These are phyloP conservation scores for Fusarium sp. DNA, from an alignment of 2,329 filamentous ascomycete species.

Conservation along the genomic window DNA sequence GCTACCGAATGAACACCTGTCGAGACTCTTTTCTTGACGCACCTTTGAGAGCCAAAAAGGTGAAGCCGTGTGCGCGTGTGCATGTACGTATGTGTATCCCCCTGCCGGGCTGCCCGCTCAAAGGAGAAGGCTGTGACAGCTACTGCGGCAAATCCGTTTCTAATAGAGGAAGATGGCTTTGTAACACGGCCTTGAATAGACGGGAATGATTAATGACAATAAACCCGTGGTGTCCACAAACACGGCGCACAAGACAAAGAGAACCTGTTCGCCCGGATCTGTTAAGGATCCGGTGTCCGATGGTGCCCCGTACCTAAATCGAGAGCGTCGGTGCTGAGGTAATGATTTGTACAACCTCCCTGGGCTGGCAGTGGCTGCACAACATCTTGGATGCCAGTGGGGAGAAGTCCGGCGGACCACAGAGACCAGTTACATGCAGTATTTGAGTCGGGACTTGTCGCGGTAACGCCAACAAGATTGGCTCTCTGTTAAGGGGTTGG, in stretches of 20 bases:
- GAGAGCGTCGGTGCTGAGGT: constrained; percentile 29
- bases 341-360: constrained; percentile 31
- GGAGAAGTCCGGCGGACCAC: constrained; percentile 27
- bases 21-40: neutral
- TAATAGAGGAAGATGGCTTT: neutral
- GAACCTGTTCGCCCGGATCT: constrained; percentile 24
- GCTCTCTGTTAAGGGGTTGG: constrained; percentile 42
- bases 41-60: constrained; percentile 12
- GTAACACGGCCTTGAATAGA: neutral
- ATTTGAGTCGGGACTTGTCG: constrained; percentile 23
- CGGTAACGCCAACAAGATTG: constrained; percentile 41
- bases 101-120: neutral
- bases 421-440: constrained; percentile 37
- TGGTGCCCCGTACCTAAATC: constrained; percentile 11
- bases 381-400: constrained; percentile 15
- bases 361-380: constrained; percentile 7
- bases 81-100: neutral
- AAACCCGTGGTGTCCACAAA: constrained; percentile 10
- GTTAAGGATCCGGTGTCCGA: constrained; percentile 27
- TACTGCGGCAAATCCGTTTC: neutral
- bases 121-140: neutral
- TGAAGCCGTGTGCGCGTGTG: constrained; percentile 3
- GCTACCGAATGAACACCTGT: constrained; percentile 1
- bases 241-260: constrained; percentile 10
- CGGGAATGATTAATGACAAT: neutral